Evolutionary conservation across 345 rosid species (phyloP).

Genomic region (Arabidopsis arenosa): DNA sequence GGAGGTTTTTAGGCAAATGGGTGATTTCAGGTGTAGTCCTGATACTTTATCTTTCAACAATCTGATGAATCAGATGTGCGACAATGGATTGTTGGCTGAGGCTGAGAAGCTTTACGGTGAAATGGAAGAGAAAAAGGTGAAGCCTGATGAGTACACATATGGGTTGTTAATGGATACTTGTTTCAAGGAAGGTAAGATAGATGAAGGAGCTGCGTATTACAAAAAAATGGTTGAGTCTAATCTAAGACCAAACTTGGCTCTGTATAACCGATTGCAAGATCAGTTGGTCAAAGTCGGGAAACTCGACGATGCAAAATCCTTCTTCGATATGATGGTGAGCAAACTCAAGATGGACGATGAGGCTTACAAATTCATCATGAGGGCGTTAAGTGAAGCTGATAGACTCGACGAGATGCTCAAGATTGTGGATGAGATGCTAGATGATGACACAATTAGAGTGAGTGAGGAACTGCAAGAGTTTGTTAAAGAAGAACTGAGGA

Average conservation of each 20-base stretch:
- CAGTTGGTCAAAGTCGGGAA: constrained; percentile 67
- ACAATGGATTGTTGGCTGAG: constrained; percentile 66
- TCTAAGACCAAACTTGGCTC: constrained; percentile 74
- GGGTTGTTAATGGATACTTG: constrained; percentile 83
- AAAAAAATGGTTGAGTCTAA: constrained; percentile 72
- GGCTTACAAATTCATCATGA: constrained; percentile 80
- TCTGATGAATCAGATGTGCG: constrained; percentile 80
- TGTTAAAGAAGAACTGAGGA: constrained; percentile 67
- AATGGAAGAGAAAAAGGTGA: constrained; percentile 80
- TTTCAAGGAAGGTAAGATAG: constrained; percentile 59
- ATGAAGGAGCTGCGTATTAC: constrained; percentile 83
- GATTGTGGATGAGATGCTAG: constrained; percentile 75
- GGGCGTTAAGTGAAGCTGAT: constrained; percentile 65
- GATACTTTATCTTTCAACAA: constrained; percentile 75
- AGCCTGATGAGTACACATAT: constrained; percentile 81
- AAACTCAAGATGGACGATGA: constrained; percentile 84
- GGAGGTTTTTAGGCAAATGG: constrained; percentile 70
- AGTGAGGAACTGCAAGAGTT: constrained; percentile 78
- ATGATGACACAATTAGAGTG: constrained; percentile 64
- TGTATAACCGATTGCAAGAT: constrained; percentile 72
- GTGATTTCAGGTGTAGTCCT: constrained; percentile 65
- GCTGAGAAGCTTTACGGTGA: constrained; percentile 76
- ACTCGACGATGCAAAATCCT: constrained; percentile 75
- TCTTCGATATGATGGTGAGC: constrained; percentile 79
- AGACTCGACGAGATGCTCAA: constrained; percentile 73